Percentiles rank a stretch among this genome's conserved stretches.
phyloP scores from a whole-genome alignment of 2,329 filamentous ascomycete genomes.

The Cryoendolithus antarcticus region DNA sequence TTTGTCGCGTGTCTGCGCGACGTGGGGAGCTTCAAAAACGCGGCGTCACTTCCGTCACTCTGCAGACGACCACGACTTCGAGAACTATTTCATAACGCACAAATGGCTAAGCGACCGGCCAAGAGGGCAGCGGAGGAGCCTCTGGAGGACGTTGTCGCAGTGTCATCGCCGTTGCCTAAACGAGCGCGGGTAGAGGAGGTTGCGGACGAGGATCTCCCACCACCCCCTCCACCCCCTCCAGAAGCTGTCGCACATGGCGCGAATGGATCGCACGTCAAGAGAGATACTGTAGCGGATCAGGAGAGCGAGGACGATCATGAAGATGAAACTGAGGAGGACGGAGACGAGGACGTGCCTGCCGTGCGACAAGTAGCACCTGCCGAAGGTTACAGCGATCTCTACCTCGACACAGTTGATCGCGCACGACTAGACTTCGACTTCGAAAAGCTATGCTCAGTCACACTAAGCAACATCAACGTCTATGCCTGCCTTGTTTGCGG shows the following conservation, averaged over 20 bases:
- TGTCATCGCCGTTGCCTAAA: conserved; percentile 37
- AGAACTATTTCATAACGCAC: neutral
- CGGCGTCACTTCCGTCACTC: too few species aligned
- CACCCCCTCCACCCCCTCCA: conserved; percentile 15
- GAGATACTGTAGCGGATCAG: conserved; percentile 25
- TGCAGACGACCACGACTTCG: too few species aligned
- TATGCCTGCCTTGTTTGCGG: conserved; percentile 96
- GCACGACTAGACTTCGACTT: conserved; percentile 95
- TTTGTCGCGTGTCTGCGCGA: too few species aligned
- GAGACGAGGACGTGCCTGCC: conserved; percentile 17
- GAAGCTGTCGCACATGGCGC: conserved; percentile 12
- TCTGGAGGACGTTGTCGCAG: conserved; percentile 28
- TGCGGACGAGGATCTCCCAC: conserved; percentile 22
- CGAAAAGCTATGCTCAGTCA: conserved; percentile 94
- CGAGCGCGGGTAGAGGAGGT: conserved; percentile 34
- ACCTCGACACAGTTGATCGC: conserved; percentile 93
- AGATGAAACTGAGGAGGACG: conserved; percentile 25
- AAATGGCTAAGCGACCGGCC: conserved; percentile 34
- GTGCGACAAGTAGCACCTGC: conserved; percentile 45
- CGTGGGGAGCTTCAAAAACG: too few species aligned
- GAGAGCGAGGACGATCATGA: conserved; percentile 22
- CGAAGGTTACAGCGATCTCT: conserved; percentile 86
- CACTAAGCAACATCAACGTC: conserved; percentile 94
- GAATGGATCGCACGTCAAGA: conserved; percentile 17
- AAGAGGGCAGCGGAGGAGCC: conserved; percentile 26